Evolutionary conservation across 495 filamentous ascomycete genomes (phyloP).

Genomic region (Aspergillus haitiensis): DNA sequence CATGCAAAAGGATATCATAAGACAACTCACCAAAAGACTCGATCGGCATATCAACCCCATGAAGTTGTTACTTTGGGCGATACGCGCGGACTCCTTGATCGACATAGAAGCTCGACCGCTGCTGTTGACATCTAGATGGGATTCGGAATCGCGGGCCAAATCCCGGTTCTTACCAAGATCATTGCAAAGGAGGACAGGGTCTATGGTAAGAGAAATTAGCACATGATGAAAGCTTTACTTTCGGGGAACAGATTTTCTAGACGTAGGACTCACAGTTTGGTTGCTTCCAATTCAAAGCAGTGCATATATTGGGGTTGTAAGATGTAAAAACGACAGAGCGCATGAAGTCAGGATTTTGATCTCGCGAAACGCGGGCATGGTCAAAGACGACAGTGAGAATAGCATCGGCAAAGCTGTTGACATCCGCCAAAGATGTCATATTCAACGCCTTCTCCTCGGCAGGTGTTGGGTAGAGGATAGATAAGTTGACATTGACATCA

Average conservation of each 20-base stretch:
- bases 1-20: background rate
- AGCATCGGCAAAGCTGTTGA: slow-evolving; percentile 82
- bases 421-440: slow-evolving; percentile 72
- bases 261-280: slow-evolving; percentile 75
- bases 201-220: slow-evolving; percentile 38
- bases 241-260: background rate
- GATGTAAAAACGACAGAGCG: slow-evolving; percentile 89
- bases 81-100: slow-evolving; percentile 90
- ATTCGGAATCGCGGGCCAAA: slow-evolving; percentile 43
- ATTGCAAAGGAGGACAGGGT: slow-evolving; percentile 93
- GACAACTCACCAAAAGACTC: slow-evolving; percentile 66
- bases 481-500: slow-evolving; percentile 80
- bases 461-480: slow-evolving; percentile 76
- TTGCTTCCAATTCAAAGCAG: slow-evolving; percentile 97
- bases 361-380: slow-evolving; percentile 76
- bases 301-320: slow-evolving; percentile 85
- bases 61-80: slow-evolving; percentile 93
- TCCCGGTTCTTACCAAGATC: slow-evolving; percentile 67
- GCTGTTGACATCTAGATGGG: slow-evolving; percentile 51
- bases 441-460: slow-evolving; percentile 65
- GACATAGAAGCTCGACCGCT: slow-evolving; percentile 73
- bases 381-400: slow-evolving; percentile 86
- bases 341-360: slow-evolving; percentile 65
- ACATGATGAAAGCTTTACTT: background rate
- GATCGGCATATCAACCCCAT: slow-evolving; percentile 95